Evolutionary conservation across 1,139 yeast species (phyloP), one percentile per base, ranked within the genome.

Genomic region (Oligophagozyma castellii): DNA sequence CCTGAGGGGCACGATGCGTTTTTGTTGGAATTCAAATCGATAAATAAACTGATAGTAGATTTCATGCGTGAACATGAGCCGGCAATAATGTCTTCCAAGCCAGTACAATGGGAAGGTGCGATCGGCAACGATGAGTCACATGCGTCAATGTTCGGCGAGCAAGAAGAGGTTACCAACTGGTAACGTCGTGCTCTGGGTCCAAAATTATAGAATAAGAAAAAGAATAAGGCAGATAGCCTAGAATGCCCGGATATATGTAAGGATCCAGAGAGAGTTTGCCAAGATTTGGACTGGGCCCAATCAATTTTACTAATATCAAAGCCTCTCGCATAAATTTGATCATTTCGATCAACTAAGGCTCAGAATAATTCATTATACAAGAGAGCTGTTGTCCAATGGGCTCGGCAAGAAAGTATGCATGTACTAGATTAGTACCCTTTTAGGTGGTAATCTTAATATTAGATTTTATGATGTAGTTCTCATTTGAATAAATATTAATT

Each of bases 1-100:
- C 93, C 92, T n/a, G 98, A 89, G 47, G 98, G 98, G 12, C 98
- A 89, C 50, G 98, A 89, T 59, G 98, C 98, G 2, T 89, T 89
- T 49, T 59, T 89, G 37, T 62, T 89, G 29, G 98, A 89, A 53
- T 89, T 89, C 54, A 78, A 73, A 30, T 71, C 74, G 32, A 83
- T 89, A 35, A 81, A 92, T 52, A 59, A 66, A 22, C 63, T 77
- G 39, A 73, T 93, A 36, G 58, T 69, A 26, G 68, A 67, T 3
- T 89, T 86, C 52, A 63, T 86, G 46, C 58, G 59, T 16, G 52
- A 56, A 21, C 61, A 73, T 32, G 80, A 36, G 16, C 53, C 49
- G 24, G 53, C 49, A 15, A 43, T 60, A 2, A 46, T 42, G 22
- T 42, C 45, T 16, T 64, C 64, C 2, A 61, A 64, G 33, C 48